Conservation (phyloP, 106 monocot species). For the Dioscorea zingiberensis region DNA sequence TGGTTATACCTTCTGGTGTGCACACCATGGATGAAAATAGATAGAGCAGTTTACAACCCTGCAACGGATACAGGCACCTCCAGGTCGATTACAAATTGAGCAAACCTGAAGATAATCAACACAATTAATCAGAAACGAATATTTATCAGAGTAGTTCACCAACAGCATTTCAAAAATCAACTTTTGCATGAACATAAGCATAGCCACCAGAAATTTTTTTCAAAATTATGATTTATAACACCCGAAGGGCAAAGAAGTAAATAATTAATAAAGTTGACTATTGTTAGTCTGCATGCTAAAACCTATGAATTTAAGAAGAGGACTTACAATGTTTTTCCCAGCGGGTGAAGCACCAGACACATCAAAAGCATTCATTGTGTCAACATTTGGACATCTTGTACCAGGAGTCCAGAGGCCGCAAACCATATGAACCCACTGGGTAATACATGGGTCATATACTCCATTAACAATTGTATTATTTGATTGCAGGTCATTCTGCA, state of each 20-base stretch:
- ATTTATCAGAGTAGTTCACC: neutral
- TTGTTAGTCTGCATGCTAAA: too few relatives aligned
- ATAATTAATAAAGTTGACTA: too few relatives aligned
- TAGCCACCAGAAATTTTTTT: too few relatives aligned
- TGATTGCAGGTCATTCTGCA: conserved; percentile 3
- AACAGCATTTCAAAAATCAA: neutral
- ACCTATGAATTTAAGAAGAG: neutral
- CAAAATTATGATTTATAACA: too few relatives aligned
- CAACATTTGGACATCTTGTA: conserved; percentile 84
- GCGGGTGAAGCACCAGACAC: conserved; percentile 63
- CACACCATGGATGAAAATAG: conserved; percentile 95
- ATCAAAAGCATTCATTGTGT: conserved; percentile 91
- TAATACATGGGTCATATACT: conserved; percentile 36
- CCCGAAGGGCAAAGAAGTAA: too few relatives aligned
- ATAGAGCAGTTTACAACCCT: conserved; percentile 54
- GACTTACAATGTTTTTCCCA: conserved; percentile 58
- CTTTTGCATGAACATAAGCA: too few relatives aligned
- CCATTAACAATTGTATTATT: conserved; percentile 45
- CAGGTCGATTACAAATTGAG: conserved; percentile 49
- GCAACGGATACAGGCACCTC: conserved; percentile 71
- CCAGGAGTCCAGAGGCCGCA: conserved; percentile 98
- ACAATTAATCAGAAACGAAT: neutral
- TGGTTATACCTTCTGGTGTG: conserved; percentile 66
- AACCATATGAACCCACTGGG: conserved; percentile 94
- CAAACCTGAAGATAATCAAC: conserved; percentile 31